Evolutionary conservation across 2,329 filamentous ascomycete genomes (phyloP), one percentile per base, ranked within the genome.

Genomic region (Neurospora crassa): DNA sequence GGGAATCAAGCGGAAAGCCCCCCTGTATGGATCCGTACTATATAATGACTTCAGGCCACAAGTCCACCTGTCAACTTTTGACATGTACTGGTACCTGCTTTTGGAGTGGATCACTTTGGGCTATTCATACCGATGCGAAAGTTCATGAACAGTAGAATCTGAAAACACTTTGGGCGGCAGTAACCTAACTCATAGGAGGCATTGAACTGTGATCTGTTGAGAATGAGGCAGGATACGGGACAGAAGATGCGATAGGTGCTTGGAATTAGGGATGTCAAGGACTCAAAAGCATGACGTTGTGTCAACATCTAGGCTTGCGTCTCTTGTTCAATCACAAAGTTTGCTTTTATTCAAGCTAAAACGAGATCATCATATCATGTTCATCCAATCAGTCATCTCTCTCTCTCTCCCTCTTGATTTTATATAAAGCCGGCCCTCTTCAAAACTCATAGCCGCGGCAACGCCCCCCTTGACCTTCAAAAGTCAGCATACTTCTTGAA

Each of bases 401-500:
- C 12, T n/a, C 12, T 3, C 34, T 37, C 34, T 37, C 34, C 29
- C 29, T 47, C 18, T 34, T 72, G 43, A 47, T 24, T 45, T 10
- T 20, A 24, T 40, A 59, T 34, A 59, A 63, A 63, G 53, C 24
- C 29, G 16, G 14, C 53, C 34, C 14, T 37, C 10, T 37, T 7
- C 1, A 37, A 47, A n/a, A 10, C 47, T 59, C 47, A 63, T 37
- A 63, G 53, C 53, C 53, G 24, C 16, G 53, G 24, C 47, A 29
- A 29, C 53, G 53, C 29, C 29, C 53, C 53, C 24, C 24, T 34
- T 20, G 20, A 67, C 43, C 53, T 42, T 73, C 82, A 89, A 73
- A 84, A 80, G 77, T 84, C 83, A 34, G 84, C 80, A 75, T 86
- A 89, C 84, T 91, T 90, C 91, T 97, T 97, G 86, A 97, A 99